phyloP scores from a whole-genome alignment of 805 yeast species.

The Teunomyces tritomae region DNA sequence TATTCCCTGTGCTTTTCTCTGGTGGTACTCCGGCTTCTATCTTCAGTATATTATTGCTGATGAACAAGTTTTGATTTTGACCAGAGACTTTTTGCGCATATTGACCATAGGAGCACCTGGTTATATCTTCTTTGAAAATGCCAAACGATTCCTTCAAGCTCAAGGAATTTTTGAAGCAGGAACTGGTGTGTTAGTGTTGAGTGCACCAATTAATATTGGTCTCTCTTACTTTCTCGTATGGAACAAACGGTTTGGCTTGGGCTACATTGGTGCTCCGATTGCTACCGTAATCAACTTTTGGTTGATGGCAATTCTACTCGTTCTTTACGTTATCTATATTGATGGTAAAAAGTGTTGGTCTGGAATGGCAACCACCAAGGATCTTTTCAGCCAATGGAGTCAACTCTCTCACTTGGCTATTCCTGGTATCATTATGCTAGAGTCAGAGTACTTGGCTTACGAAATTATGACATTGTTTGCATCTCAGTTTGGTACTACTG shows the following conservation, averaged over 20 bases:
- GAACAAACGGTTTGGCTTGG: conserved; percentile 38
- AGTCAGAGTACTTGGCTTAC: conserved; percentile 45
- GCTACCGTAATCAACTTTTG: conserved; percentile 43
- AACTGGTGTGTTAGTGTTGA: conserved; percentile 39
- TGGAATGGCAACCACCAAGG: conserved; percentile 45
- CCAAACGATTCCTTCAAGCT: conserved; percentile 42
- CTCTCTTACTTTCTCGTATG: conserved; percentile 44
- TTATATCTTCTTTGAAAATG: conserved; percentile 41
- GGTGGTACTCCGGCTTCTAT: conserved; percentile 37
- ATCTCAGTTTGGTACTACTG: conserved; percentile 46
- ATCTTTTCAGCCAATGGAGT: conserved; percentile 36
- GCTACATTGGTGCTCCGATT: conserved; percentile 43
- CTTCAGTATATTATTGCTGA: conserved; percentile 31
- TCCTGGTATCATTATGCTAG: conserved; percentile 47
- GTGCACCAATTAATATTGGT: conserved; percentile 41
- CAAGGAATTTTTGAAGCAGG: conserved; percentile 50
- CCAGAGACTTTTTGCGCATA: conserved; percentile 33
- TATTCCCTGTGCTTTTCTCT: conserved; percentile 37
- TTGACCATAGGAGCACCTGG: conserved; percentile 41
- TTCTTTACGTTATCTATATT: conserved; percentile 35
- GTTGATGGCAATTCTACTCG: conserved; percentile 36
- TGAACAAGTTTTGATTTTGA: conserved; percentile 32
- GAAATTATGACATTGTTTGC: conserved; percentile 47
- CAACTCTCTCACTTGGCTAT: conserved; percentile 36
- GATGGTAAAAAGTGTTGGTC: conserved; percentile 74